Percentiles rank a stretch among this genome's conserved stretches.
phyloP scores from a whole-genome alignment of 2,329 filamentous ascomycete species.

The Penicillium olsonii region DNA sequence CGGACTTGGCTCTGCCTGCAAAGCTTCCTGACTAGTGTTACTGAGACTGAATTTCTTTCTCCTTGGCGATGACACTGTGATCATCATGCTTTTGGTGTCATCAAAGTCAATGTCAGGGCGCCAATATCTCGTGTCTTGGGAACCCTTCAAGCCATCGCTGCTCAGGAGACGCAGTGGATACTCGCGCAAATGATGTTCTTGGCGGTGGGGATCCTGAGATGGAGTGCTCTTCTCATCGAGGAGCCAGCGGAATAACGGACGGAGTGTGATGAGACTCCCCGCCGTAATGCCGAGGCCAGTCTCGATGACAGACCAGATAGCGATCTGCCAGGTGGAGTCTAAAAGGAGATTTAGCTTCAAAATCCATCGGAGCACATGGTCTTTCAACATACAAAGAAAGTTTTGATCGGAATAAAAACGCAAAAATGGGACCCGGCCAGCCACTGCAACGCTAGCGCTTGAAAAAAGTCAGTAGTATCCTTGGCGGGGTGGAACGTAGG shows the following conservation, averaged over 20 bases:
- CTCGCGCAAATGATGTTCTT: not conserved
- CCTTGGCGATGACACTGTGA: conserved; percentile 6
- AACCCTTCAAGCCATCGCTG: not conserved
- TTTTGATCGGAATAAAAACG: conserved; percentile 38
- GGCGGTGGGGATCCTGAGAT: not conserved
- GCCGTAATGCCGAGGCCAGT: conserved; percentile 41
- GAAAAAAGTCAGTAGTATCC: not conserved
- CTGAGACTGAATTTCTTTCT: not conserved
- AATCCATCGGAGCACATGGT: not conserved
- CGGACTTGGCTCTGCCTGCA: conserved; percentile 3
- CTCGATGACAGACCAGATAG: conserved; percentile 36
- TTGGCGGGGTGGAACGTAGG: not conserved
- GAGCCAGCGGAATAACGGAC: conserved; percentile 42
- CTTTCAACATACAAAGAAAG: conserved; percentile 25
- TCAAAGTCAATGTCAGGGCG: conserved; percentile 11
- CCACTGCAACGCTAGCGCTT: conserved; percentile 39
- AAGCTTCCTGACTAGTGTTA: conserved; percentile 12
- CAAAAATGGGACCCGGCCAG: conserved; percentile 47
- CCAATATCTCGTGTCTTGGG: conserved; percentile 11
- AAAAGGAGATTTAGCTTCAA: not conserved
- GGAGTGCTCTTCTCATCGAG: conserved; percentile 9
- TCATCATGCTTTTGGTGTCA: not conserved
- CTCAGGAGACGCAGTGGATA: conserved; percentile 6
- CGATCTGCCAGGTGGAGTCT: conserved; percentile 46
- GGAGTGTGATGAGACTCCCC: conserved; percentile 48